phyloP scores from a whole-genome alignment of 352 stramenopile genomes.

The Nothophytophthora sp. region DNA sequence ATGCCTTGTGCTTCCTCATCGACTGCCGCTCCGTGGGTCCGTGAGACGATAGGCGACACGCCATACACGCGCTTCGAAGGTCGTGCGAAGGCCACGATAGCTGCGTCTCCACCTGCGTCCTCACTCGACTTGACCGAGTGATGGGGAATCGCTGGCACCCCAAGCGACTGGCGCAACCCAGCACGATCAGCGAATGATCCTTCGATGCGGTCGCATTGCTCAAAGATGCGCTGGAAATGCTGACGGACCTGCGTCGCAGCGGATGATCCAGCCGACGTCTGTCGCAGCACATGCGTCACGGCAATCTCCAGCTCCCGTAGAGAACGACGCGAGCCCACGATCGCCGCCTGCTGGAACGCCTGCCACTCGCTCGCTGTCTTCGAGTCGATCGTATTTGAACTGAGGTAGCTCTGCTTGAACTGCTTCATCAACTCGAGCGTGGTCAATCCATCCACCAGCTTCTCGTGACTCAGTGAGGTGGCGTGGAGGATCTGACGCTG shows the following conservation, averaged over 20 bases:
- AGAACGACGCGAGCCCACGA: slow-evolving; percentile 46
- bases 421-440: slow-evolving; percentile 49
- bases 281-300: slow-evolving; percentile 48
- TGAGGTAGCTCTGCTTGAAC: slow-evolving; percentile 35
- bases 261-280: slow-evolving; percentile 18
- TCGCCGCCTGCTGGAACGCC: slow-evolving; percentile 43
- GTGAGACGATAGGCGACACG: slow-evolving; percentile 49
- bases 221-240: slow-evolving; percentile 34
- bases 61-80: slow-evolving; percentile 61
- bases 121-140: slow-evolving; percentile 46
- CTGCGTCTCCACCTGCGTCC: slow-evolving; percentile 41
- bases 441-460: slow-evolving; percentile 56
- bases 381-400: slow-evolving; percentile 9
- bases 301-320: slow-evolving; percentile 73
- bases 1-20: background rate
- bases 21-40: background rate
- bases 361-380: slow-evolving; percentile 55
- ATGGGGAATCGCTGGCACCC: slow-evolving; percentile 61
- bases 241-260: slow-evolving; percentile 19
- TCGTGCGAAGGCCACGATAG: slow-evolving; percentile 58
- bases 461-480: slow-evolving; percentile 70
- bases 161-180: slow-evolving; percentile 37
- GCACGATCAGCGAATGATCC: slow-evolving; percentile 24
- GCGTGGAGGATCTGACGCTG: slow-evolving; percentile 82
- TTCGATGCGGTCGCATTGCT: slow-evolving; percentile 30